Evolutionary conservation across 2,329 filamentous ascomycete species (phyloP), one percentile per base, ranked within the genome.

Genomic region (Fusarium phyllophilum): DNA sequence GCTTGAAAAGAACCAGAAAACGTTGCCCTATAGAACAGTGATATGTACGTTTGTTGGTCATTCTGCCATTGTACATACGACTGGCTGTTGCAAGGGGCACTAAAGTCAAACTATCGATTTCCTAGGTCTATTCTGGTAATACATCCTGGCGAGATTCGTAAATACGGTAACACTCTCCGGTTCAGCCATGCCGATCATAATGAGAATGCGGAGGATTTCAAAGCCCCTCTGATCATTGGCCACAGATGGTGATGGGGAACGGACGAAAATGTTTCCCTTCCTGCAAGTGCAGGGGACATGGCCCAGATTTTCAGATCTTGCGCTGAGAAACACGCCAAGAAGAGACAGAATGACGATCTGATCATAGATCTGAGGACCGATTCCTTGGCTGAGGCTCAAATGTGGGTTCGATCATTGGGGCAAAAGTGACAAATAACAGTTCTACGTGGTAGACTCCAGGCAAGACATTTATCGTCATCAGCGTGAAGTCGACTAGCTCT

Each of bases 21-120:
- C 8, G 14, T 5, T 17, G 8, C 13, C 22, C n/a, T 14, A 39
- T 8, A 14, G 8, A 55, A 12, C 10, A 17, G 8, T 22, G 11
- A 29, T 41, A 4, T 26, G 20, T 7, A 17, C 12, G 12, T n/a
- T 55, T 55, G 51, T 14, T 10, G 8, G n/a, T 4, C 29, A 39
- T 44, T 33, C 6, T 39, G 36, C 8, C n/a, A 22, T 29, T n/a
- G 22, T 15, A 1, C 7, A 24, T 33, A 29, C 42, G 18, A 66
- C 26, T 65, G 49, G 64, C 10, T 65, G 26, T 36, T 57, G 3
- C 2, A 15, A 15, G 18, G 44, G 29, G 46, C 46, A 52, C 57
- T 65, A 66, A 29, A 29, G 22, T 18, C 17, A 67, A 26, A 67
- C 66, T 68, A 62, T 61, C 17, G 59, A 69, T 55, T 20, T 13